These are phyloP conservation scores for Seiridium unicorne DNA, from an alignment of 2,329 filamentous ascomycete genomes.

Conservation along the genomic window DNA sequence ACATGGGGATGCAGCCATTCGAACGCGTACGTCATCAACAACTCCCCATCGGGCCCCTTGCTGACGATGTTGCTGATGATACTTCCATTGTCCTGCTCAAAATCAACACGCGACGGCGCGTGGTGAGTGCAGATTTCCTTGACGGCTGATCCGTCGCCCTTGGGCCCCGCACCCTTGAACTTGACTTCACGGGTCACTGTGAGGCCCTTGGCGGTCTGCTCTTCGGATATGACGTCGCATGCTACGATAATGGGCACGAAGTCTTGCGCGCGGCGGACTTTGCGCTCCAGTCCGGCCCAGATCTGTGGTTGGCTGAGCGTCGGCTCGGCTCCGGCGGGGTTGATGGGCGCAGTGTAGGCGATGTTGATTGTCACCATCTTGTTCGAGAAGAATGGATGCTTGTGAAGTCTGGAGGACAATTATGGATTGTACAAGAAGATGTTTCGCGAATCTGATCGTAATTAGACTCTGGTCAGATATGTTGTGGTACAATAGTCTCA, in stretches of 20 bases:
- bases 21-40: conserved; percentile 34
- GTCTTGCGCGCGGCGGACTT: conserved; percentile 32
- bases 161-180: conserved; percentile 20
- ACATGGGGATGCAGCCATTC: conserved; percentile 32
- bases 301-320: conserved; percentile 28
- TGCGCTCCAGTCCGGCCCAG: conserved; percentile 34
- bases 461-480: no score
- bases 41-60: conserved; percentile 21
- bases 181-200: conserved; percentile 26
- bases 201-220: conserved; percentile 16
- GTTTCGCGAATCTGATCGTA: no score
- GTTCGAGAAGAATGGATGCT: no score
- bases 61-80: conserved; percentile 32
- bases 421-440: no score
- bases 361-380: conserved; percentile 33
- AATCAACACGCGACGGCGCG: conserved; percentile 30
- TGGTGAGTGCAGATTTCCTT: conserved; percentile 30
- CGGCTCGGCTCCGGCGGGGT: conserved; percentile 27
- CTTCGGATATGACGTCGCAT: conserved; percentile 29
- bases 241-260: conserved; percentile 34
- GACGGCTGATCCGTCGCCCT: conserved; percentile 11
- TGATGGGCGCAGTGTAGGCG: conserved; percentile 34
- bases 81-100: conserved; percentile 33
- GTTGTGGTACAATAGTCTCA: no score
- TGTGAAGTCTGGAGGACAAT: no score